phyloP scores from a whole-genome alignment of 345 rosid species.

The Aethionema arabicum region DNA sequence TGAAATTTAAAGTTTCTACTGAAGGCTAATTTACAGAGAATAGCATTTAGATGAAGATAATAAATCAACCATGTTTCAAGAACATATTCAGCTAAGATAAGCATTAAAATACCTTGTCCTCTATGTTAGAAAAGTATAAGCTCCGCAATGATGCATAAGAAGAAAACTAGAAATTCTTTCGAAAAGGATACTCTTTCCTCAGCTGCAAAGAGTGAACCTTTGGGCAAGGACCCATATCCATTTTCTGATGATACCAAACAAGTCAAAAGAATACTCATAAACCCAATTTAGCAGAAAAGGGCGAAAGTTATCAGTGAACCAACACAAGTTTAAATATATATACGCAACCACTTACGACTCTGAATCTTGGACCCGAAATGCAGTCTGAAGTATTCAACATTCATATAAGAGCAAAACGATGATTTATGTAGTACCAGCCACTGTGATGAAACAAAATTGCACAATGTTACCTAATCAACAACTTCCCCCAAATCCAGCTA shows the following conservation, averaged over 20 bases:
- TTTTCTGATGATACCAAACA: conserved; percentile 60
- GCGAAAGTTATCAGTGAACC: neutral
- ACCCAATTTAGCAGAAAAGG: neutral
- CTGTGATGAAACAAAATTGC: conserved; percentile 26
- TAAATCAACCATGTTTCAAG: no score
- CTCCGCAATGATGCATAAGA: neutral
- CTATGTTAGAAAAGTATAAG: neutral
- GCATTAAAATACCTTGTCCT: neutral
- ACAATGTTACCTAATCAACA: conserved; percentile 25
- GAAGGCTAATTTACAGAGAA: no score
- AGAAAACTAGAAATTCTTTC: neutral
- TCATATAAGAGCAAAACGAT: conserved; percentile 24
- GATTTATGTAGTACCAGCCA: conserved; percentile 21
- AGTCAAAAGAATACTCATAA: conserved; percentile 15
- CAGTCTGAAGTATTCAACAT: conserved; percentile 22
- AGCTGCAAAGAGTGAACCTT: conserved; percentile 96
- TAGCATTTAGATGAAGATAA: no score
- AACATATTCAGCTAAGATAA: no score
- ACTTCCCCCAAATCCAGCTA: conserved; percentile 15
- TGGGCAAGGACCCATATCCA: conserved; percentile 99
- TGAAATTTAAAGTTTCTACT: no score
- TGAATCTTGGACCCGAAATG: conserved; percentile 11
- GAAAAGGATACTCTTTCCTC: conserved; percentile 89
- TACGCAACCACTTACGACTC: conserved; percentile 22
- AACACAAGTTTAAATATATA: conserved; percentile 4